Evolutionary conservation across 2,329 filamentous ascomycete genomes (phyloP), one percentile per base, ranked within the genome.

Genomic region (Monilinia laxa): DNA sequence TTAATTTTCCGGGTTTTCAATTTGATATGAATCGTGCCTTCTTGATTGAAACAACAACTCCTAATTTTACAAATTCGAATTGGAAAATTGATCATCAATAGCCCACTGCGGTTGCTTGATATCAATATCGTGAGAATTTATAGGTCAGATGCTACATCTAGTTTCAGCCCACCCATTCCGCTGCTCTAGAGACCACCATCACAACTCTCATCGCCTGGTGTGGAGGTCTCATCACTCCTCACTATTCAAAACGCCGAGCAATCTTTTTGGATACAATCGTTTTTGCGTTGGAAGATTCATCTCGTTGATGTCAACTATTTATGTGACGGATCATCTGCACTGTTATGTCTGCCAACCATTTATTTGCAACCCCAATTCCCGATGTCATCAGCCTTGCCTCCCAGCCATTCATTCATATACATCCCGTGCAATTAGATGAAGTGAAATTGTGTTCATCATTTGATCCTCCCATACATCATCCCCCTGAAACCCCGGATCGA

Each of bases 391-490:
- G 31, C 16, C n/a, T 20, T 11, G 58, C 58, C 58, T 25, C 58
- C 31, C 31, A 25, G 20, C 45, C 58, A 60, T 9, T 12, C 58
- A 62, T 25, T 23, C 58, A 51, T 62, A 25, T 51, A 51, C 45
- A 51, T 51, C 45, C 58, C 58, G 51, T 62, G 58, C 45, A 12
- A 51, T 52, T 35, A 23, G 47, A 62, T 62, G 51, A 40, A 38
- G 57, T 38, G 16, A 51, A 38, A 62, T 51, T 2, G 23, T 51
- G 51, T 49, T 45, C 31, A 23, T 49, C 31, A 38, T 62, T 58
- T 58, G 12, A 9, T 25, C 56, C 18, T 58, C 56, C 47, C 47
- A 25, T 51, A 12, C 40, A 20, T 31, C 20, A 25, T 31, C 31
- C n/a, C 14, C n/a, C 4, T 47, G 23, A n/a, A 47, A 31, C n/a